phyloP scores from a whole-genome alignment of 768 basidiomycete species.

The Russula sp. region DNA sequence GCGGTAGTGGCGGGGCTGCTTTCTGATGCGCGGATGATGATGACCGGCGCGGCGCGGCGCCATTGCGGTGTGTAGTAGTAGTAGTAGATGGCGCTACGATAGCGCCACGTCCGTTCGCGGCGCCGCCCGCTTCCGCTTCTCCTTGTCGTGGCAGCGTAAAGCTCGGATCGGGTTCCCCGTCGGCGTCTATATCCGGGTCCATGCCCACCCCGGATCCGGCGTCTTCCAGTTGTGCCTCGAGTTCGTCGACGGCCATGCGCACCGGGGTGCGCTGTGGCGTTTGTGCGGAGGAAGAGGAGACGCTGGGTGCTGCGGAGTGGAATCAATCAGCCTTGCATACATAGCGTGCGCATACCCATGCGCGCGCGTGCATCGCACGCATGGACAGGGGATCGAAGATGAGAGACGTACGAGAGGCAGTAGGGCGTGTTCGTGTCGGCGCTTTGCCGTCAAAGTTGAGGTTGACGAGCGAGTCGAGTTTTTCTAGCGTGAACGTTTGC shows the following conservation, averaged over 20 bases:
- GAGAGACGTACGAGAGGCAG: conserved; percentile 17
- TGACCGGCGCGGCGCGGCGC: not conserved
- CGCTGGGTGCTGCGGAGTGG: not conserved
- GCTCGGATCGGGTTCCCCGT: conserved; percentile 23
- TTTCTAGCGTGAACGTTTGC: conserved; percentile 20
- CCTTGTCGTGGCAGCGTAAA: not conserved
- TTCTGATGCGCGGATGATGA: conserved; percentile 9
- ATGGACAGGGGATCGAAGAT: not conserved
- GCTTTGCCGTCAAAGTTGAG: conserved; percentile 13
- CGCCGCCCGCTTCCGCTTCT: not conserved
- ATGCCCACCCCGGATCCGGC: conserved; percentile 2
- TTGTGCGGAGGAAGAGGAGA: not conserved
- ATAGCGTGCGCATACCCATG: not conserved
- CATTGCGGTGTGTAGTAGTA: not conserved
- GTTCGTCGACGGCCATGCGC: conserved; percentile 20
- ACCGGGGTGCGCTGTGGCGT: conserved; percentile 4
- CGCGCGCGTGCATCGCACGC: too few relatives aligned
- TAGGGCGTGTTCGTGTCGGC: conserved; percentile 4
- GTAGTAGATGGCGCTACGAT: not conserved
- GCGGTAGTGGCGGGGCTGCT: not conserved
- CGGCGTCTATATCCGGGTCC: conserved; percentile 29
- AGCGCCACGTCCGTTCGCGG: not conserved
- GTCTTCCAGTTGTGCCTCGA: conserved; percentile 25
- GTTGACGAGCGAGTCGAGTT: conserved; percentile 19
- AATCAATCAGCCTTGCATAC: not conserved